Evolutionary conservation across 2,329 filamentous ascomycete genomes (phyloP), one percentile per base, ranked within the genome.

Genomic region (Blastomyces emzantsi): DNA sequence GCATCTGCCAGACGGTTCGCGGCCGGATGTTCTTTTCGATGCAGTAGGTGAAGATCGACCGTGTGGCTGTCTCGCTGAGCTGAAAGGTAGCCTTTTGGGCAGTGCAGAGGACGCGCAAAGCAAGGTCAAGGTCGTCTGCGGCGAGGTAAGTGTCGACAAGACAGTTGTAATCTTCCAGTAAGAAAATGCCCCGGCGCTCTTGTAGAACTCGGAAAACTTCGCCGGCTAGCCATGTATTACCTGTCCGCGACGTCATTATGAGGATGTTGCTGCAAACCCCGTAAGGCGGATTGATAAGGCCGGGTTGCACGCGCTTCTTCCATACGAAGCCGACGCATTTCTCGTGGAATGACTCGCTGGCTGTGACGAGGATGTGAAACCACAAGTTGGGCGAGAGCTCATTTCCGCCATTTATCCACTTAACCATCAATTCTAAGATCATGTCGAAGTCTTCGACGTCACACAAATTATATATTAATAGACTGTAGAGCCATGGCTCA

Each of bases 381-480:
- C 90, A 91, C 3, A 92, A 73, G 41, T 78, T 81, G 9, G 75
- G 71, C n/a, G 80, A 81, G 62, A 87, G 78, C 17, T 79, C 75
- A 8, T 77, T 69, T 22, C 73, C 71, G 45, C 79, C 75, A 47
- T 79, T 75, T 33, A 80, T 73, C 59, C 88, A 83, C 65, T 83
- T 79, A 61, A 83, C 81, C 67, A 94, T 80, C 33, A 96, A 76
- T 55, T 83, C 79, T 65, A 92, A 79, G 15, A 91, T 87, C 71
- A 94, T 90, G 62, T 94, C 89, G 43, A 92, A 79, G 72, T 94
- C 92, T 7, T 85, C 84, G 52, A 84, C 80, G 64, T 89, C 86
- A 55, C 86, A 86, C 52, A 97, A 83, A 25, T 84, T 84, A 71
- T 90, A 89, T 63, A 92, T 82, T 62, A 92, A 86, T 65, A 93